Evolutionary conservation across 495 filamentous ascomycete species (phyloP).

Genomic region (Collariella sp.): DNA sequence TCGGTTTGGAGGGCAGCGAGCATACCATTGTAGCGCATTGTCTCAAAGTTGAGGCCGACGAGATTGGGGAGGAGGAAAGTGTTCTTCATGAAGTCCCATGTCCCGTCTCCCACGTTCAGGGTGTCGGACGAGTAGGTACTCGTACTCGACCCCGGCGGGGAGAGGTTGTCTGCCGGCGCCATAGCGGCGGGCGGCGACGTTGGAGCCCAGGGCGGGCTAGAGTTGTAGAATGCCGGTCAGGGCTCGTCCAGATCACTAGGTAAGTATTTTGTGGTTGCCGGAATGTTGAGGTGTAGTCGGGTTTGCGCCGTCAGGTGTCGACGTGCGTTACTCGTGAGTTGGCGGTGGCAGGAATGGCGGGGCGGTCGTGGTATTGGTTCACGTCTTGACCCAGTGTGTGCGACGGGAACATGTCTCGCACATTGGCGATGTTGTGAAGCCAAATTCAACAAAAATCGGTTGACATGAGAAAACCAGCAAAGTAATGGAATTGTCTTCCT

Average conservation of each 20-base stretch:
- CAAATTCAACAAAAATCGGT: neutral
- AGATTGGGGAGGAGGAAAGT: conserved; percentile 83
- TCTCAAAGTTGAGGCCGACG: conserved; percentile 79
- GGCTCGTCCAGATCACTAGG: neutral
- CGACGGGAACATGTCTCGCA: neutral
- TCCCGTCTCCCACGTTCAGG: conserved; percentile 81
- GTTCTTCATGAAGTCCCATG: conserved; percentile 77
- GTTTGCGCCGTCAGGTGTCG: neutral
- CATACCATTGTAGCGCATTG: conserved; percentile 93
- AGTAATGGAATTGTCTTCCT: neutral
- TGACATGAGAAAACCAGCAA: neutral
- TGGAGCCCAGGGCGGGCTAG: conserved; percentile 4
- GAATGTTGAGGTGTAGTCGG: neutral
- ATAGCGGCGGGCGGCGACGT: conserved; percentile 31
- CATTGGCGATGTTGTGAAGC: neutral
- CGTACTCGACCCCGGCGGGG: conserved; percentile 71
- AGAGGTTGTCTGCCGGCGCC: conserved; percentile 48
- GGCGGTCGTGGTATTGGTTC: neutral
- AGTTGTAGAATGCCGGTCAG: neutral
- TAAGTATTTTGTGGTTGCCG: neutral
- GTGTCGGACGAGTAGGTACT: conserved; percentile 76
- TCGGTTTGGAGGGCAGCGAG: neutral
- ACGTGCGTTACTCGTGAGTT: neutral
- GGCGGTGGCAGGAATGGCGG: conserved; percentile 11
- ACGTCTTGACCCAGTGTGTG: too few relatives aligned